Evolutionary conservation across 805 yeast species (phyloP).

Genomic region (Candida chauliodis): DNA sequence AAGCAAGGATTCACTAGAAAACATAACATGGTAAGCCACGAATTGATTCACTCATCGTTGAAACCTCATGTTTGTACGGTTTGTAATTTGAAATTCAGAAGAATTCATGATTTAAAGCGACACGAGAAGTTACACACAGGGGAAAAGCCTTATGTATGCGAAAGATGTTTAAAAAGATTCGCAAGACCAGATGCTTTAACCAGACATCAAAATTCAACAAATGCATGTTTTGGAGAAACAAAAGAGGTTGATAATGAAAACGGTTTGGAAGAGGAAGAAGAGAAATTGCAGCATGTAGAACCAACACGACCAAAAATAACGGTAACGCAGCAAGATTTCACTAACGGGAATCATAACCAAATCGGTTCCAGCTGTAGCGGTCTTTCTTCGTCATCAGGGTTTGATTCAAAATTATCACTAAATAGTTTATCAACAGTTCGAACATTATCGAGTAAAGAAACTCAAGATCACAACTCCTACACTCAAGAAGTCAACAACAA

Average conservation of each 20-base stretch:
- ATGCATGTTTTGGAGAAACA: slow-evolving; percentile 29
- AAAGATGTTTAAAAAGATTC: slow-evolving; percentile 58
- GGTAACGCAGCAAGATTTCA: no score
- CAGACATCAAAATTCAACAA: slow-evolving; percentile 54
- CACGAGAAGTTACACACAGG: slow-evolving; percentile 77
- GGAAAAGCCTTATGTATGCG: slow-evolving; percentile 64
- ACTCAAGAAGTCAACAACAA: neutral
- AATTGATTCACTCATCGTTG: slow-evolving; percentile 60
- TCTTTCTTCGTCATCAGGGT: no score
- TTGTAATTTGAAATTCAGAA: slow-evolving; percentile 61
- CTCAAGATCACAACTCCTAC: no score
- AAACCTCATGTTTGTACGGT: slow-evolving; percentile 62
- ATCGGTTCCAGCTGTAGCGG: no score
- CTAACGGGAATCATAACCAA: no score
- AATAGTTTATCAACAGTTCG: no score
- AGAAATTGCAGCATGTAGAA: no score
- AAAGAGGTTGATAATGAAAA: neutral
- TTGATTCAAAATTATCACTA: no score
- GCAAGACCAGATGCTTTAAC: slow-evolving; percentile 75
- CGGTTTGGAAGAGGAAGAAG: neutral
- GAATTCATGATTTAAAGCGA: slow-evolving; percentile 73
- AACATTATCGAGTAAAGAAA: no score
- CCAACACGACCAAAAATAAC: no score
- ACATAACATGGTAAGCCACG: slow-evolving; percentile 72
- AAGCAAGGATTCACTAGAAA: slow-evolving; percentile 64